A percentile compares a stretch with the other conserved stretches of the same genome.
These are phyloP conservation scores for Centrapalus pauciflorus DNA, from an alignment of 129 eudicot species.

Conservation along the genomic window DNA sequence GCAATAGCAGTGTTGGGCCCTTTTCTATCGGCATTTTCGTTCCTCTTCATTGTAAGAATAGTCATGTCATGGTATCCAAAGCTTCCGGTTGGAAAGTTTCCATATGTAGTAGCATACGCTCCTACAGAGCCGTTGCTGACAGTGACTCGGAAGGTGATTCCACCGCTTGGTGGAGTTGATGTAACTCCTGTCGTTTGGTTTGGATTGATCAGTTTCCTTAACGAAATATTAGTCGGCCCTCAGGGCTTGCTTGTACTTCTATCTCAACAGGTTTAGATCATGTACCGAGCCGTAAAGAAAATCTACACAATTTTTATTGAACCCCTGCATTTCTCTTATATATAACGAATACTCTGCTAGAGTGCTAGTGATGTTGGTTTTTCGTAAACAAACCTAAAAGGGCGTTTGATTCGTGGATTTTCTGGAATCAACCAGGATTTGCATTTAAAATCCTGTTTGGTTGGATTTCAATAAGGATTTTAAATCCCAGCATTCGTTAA, in stretches of 20 bases:
- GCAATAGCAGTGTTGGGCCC: conserved; percentile 55
- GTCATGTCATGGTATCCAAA: conserved; percentile 86
- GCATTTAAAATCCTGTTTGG: too few relatives aligned
- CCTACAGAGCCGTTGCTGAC: conserved; percentile 65
- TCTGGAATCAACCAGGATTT: too few relatives aligned
- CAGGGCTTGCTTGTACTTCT: conserved; percentile 72
- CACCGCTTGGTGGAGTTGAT: conserved; percentile 70
- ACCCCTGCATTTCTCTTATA: too few relatives aligned
- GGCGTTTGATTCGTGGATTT: too few relatives aligned
- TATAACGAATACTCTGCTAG: too few relatives aligned
- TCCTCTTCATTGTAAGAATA: conserved; percentile 58
- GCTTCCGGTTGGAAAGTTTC: conserved; percentile 63
- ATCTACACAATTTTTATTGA: too few relatives aligned
- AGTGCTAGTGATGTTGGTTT: too few relatives aligned
- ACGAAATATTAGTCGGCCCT: conserved; percentile 61
- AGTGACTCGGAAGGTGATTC: conserved; percentile 59
- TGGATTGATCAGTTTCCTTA: conserved; percentile 57
- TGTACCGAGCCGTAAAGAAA: too few relatives aligned
- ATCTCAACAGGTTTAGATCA: conserved; percentile 59
- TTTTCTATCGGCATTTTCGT: conserved; percentile 59
- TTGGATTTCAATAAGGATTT: too few relatives aligned
- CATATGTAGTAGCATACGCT: conserved; percentile 63
- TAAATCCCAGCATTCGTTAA: too few relatives aligned
- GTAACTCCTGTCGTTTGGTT: conserved; percentile 82
- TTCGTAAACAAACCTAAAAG: too few relatives aligned